Conservation (phyloP, 164 flowering plant genomes). For the Magnolia changhungtana region DNA sequence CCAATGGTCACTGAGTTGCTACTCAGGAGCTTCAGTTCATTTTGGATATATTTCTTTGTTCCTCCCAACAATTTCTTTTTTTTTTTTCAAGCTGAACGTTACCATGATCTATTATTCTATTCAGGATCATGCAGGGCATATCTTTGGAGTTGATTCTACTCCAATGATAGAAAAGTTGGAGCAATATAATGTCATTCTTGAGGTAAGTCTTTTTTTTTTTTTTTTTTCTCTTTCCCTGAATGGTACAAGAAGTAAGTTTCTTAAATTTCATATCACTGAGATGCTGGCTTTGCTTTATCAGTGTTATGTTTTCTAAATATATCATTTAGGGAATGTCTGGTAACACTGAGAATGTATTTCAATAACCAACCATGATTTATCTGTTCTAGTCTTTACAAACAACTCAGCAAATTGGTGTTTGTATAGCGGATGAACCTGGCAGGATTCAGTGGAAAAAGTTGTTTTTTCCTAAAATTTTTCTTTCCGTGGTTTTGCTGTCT, state of each 20-base stretch:
- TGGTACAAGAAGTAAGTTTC: not conserved
- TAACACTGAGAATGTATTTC: too few species aligned
- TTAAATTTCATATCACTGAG: not conserved
- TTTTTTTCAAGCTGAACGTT: constrained; percentile 1
- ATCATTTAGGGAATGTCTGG: too few species aligned
- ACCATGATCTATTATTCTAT: constrained; percentile 9
- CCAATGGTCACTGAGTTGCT: too few species aligned
- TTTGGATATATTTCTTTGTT: not conserved
- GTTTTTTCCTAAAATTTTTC: too few species aligned
- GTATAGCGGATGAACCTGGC: too few species aligned
- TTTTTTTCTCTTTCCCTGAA: too few species aligned
- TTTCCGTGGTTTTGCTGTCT: too few species aligned
- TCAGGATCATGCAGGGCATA: constrained; percentile 99
- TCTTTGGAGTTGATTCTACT: constrained; percentile 89
- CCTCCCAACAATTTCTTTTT: not conserved
- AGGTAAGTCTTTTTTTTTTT: constrained; percentile 34
- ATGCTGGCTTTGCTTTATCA: too few species aligned
- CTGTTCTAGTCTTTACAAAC: not conserved
- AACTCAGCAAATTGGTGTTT: not conserved
- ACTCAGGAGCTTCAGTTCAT: too few species aligned
- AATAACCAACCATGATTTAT: too few species aligned
- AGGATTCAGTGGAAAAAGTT: too few species aligned
- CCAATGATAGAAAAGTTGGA: constrained; percentile 90
- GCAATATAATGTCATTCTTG: constrained; percentile 71
- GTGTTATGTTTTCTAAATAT: too few species aligned